Conservation (phyloP, 2,329 filamentous ascomycete genomes). For the Colletotrichum spinosum region DNA sequence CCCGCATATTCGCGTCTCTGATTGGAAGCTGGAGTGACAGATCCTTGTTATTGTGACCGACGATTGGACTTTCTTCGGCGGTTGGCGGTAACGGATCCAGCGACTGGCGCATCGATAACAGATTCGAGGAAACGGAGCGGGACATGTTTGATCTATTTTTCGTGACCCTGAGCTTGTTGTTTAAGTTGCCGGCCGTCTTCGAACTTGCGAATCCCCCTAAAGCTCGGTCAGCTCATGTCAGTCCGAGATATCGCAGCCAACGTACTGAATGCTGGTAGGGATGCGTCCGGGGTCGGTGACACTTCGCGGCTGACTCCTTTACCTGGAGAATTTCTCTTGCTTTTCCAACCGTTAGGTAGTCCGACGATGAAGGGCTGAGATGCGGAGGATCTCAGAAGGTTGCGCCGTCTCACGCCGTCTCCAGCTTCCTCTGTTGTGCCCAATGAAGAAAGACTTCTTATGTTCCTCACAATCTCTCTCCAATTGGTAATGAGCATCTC, state of each 20-base stretch:
- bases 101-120: constrained; percentile 30
- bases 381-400: constrained; percentile 50
- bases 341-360: constrained; percentile 52
- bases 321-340: constrained; percentile 36
- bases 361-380: constrained; percentile 55
- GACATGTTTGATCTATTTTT: constrained; percentile 37
- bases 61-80: constrained; percentile 43
- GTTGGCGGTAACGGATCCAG: constrained; percentile 44
- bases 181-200: constrained; percentile 4
- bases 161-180: constrained; percentile 35
- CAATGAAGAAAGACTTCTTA: constrained; percentile 60
- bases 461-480: constrained; percentile 71
- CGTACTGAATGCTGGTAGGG: constrained; percentile 46
- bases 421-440: constrained; percentile 38
- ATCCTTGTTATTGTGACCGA: neutral
- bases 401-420: constrained; percentile 30
- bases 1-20: neutral
- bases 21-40: neutral
- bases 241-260: neutral
- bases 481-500: constrained; percentile 76
- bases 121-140: constrained; percentile 36
- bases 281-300: constrained; percentile 53
- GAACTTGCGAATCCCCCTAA: constrained; percentile 20
- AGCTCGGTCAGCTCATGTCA: constrained; percentile 23
- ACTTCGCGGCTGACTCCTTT: constrained; percentile 40